Evolutionary conservation across 805 yeast genomes (phyloP), one percentile per base, ranked within the genome.

Genomic region (Candida sphagnicola): DNA sequence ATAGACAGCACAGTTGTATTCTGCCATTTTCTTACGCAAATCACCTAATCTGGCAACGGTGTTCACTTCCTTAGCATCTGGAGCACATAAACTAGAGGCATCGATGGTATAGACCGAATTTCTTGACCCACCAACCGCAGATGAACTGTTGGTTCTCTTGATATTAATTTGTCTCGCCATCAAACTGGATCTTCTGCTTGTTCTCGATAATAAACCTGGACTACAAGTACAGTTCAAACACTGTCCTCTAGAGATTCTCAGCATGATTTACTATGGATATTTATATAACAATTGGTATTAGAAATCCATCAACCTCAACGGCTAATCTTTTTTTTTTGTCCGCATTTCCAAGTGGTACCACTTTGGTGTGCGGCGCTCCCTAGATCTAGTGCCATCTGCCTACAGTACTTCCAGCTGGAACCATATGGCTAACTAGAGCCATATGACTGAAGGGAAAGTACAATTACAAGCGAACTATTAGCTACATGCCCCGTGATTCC

Each of bases 211-310:
- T 31, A 85, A 65, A 3, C 95, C 95, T 4, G 93, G 93, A 0
- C 91, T 83, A 56, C 95, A 85, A 2, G 88, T 83, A 65, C 95
- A 85, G 62, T 85, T 80, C 34, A 75, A 70, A 56, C 93, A 85
- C 50, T 65, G 70, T 11, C 64, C 69, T 50, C 74, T 59, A 11
- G 61, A 45, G 5, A 65, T 61, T 52, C 63, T 62, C 34, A 56
- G 43, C 53, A 53, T 51, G 28, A 10, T n/a, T n/a, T n/a, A n/a
- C 12, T 23, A 12, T 23, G n/a, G n/a, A n/a, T n/a, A n/a, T n/a
- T n/a, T n/a, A n/a, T n/a, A n/a, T n/a, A n/a, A n/a, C n/a, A n/a
- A n/a, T n/a, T n/a, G n/a, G n/a, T n/a, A n/a, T n/a, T n/a, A 28
- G 8, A 28, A n/a, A 8, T 8, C 6, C 13, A 14, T 28, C 8